Evolutionary conservation across 495 filamentous ascomycete genomes (phyloP), one percentile per base, ranked within the genome.

Genomic region (Pseudotulostoma volvatum): DNA sequence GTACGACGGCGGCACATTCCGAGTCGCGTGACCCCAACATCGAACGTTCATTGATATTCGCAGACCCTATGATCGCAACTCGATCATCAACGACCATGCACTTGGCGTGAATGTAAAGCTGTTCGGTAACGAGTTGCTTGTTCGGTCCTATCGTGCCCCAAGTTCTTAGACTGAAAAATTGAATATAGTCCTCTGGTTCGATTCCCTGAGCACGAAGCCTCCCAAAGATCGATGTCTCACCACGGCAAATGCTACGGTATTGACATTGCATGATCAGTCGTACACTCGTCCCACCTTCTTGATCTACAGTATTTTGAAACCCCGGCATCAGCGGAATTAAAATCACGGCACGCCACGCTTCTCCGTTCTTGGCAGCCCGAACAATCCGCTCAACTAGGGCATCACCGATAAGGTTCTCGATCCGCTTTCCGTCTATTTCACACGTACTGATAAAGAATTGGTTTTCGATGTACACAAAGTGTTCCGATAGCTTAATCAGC

Each of bases 401-500:
- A 63, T 99, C 90, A 17, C 92, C 88, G 47, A 99, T 94, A 43
- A 74, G 68, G 47, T 99, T 99, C 51, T 87, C 74, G 41, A 99
- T 88, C 51, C 77, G 81, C 33, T 74, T 80, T 28, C 81, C 82
- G 40, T 93, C 75, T 11, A 87, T 84, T 46, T 87, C 80, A 41
- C 84, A 93, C 39, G 82, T 93, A 39, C 78, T 90, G 61, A 99
- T 82, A 61, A 93, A 99, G 64, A 99, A 99, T 55, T 99, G 90
- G 53, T 99, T 99, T 51, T 99, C 90, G 43, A 99, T 93, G 55
- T 99, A 96, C 41, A 99, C 84, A 44, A 96, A 94, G 49, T 96
- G 90, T 34, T 99, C 86, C 7, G 85, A 93, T 38, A 85, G 74
- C 49, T 90, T 78, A 39, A 99, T 99, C 57, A 90, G 68, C 52